Evolutionary conservation across 2,329 filamentous ascomycete species (phyloP), one percentile per base, ranked within the genome.

Genomic region (Sclerotiophoma versabilis): DNA sequence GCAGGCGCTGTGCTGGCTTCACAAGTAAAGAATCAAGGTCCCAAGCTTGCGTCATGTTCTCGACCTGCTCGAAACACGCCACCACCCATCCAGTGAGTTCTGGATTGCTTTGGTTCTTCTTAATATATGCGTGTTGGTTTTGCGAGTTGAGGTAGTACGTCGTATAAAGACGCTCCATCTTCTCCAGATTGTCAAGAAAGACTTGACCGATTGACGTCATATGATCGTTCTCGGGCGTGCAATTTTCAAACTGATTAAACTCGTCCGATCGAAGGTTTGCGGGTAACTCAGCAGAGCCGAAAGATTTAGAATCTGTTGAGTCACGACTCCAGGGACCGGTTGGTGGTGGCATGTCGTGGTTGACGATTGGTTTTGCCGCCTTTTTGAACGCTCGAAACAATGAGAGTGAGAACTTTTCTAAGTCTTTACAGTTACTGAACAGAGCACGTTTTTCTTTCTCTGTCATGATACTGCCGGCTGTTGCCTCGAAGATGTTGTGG

Each of bases 401-500:
- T 12, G 90, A 88, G 17, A 69, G 53, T 33, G 96, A 93, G 65
- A 99, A 97, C 25, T 86, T 84, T 57, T 96, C 91, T 50, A 99
- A 88, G 66, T 96, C 90, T 65, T 95, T 90, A 4, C 90, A 93
- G 69, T 99, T 99, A 59, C 92, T 89, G 74, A 99, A 99, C 14
- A 99, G 86, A 11, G 90, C 83, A 71, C 93, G 96, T 66, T 96
- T 88, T 59, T 96, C 96, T 60, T 93, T 90, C 34, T 85, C 80
- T 36, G 90, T 91, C 23, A 97, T 84, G 59, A 92, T 86, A 8
- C 91, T 86, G 50, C 90, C 87, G 1, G 92, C 91, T 0, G 95
- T 98, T 36, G 91, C 92, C 75, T 96, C 96, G 81, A 98, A 99
- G 49, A 99, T 98, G 70, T 98, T 93, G 69, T 96, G 92, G 2